These are phyloP conservation scores for Psophocarpus tetragonolobus DNA, from an alignment of 306 rosid species.

Conservation along the genomic window DNA sequence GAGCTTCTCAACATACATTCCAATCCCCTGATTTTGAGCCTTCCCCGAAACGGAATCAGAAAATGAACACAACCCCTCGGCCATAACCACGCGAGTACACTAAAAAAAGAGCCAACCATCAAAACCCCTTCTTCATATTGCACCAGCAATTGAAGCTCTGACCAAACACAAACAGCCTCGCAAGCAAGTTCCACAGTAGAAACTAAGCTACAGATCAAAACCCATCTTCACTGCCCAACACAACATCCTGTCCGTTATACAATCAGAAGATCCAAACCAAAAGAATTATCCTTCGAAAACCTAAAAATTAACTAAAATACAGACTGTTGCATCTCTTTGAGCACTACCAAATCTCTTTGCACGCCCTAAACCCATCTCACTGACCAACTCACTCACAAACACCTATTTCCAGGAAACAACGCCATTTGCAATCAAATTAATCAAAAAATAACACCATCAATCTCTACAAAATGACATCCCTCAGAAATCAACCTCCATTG, in stretches of 20 bases:
- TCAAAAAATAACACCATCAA: neutral
- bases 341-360: neutral
- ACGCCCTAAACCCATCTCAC: no score
- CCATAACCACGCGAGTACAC: neutral
- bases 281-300: neutral
- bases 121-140: neutral
- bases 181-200: neutral
- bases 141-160: neutral
- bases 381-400: neutral
- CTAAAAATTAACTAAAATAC: neutral
- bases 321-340: neutral
- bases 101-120: neutral
- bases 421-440: neutral
- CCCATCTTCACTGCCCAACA: neutral
- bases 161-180: neutral
- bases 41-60: neutral
- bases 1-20: neutral
- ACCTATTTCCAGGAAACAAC: neutral
- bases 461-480: neutral
- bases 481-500: neutral
- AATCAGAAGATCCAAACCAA: neutral
- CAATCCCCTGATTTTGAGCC: neutral
- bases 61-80: neutral
- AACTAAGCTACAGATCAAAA: neutral
- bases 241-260: neutral